Evolutionary conservation across 148 eudicot species (phyloP), one percentile per base, ranked within the genome.

Genomic region (Oxyria digyna): DNA sequence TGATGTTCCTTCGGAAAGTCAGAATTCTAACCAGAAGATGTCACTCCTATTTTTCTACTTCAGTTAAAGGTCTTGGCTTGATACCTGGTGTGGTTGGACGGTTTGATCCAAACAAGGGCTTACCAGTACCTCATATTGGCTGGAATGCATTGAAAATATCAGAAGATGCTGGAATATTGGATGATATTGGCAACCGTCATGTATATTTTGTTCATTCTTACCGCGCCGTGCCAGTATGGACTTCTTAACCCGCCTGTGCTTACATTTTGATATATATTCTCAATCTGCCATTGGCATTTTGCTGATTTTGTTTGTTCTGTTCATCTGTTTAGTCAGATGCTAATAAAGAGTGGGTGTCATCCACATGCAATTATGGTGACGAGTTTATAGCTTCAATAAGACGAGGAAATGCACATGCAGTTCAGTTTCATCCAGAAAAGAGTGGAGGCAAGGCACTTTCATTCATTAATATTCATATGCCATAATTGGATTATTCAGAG

Each of bases 341-440:
- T 48, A 95, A 95, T 74, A 83, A 66, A 74, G 97, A 95, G 65
- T 95, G 99, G 99, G 79, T 95, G 64, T 88, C 97, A 64, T 91
- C 99, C 38, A 91, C 93, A 14, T 95, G 99, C 84, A 78, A 81
- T 43, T 95, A 95, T 73, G 99, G 97, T 37, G 93, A 79, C 54
- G 69, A 83, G 46, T 95, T 95, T 72, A 88, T 95, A 43, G 91
- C 99, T 63, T 95, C 99, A 55, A 64, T 95, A 35, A 82, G 86
- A 76, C 79, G 83, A 80, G 99, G 97, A 75, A 91, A 88, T 79
- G 93, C 91, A 11, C 73, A 91, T 73, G 99, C 97, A 5, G 97
- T 95, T 75, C 99, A 95, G 80, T 95, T 95, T 83, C 99, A 95
- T 77, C 99, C 99, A 32, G 99, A 95, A 79, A 95, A 95, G 72